These are phyloP conservation scores for Aphanomyces stellatus DNA, from an alignment of 352 stramenopile species.

Conservation along the genomic window DNA sequence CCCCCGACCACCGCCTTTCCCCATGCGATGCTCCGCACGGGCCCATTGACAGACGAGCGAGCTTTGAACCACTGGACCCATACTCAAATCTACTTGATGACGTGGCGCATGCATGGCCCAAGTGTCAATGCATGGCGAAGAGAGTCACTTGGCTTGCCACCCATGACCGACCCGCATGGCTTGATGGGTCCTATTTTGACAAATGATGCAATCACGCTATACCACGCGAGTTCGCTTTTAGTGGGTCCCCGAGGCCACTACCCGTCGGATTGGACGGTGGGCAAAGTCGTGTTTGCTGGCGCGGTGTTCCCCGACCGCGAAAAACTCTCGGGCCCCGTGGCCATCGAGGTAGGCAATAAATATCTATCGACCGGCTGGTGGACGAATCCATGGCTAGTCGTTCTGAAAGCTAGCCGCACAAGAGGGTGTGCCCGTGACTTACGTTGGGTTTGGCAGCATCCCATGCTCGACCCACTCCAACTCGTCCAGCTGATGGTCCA, in stretches of 20 bases:
- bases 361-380: too few species aligned
- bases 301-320: neutral
- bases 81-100: neutral
- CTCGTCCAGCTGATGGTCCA: neutral
- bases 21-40: neutral
- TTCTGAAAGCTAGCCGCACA: too few species aligned
- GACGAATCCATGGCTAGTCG: too few species aligned
- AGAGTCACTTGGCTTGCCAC: neutral
- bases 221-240: slow-evolving; percentile 6
- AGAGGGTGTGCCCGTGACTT: neutral
- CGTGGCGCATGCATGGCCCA: neutral
- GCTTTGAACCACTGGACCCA: slow-evolving; percentile 12
- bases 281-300: slow-evolving; percentile 4
- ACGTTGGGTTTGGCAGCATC: slow-evolving; percentile 18
- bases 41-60: neutral
- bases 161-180: neutral
- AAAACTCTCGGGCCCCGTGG: neutral
- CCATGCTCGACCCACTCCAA: neutral
- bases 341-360: neutral
- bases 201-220: neutral
- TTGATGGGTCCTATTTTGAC: neutral
- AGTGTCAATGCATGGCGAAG: slow-evolving; percentile 9
- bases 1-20: slow-evolving; percentile 4
- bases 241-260: neutral
- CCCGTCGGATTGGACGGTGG: neutral